phyloP scores from a whole-genome alignment of 805 yeast species.

The Nakazawaea wyomingensis region DNA sequence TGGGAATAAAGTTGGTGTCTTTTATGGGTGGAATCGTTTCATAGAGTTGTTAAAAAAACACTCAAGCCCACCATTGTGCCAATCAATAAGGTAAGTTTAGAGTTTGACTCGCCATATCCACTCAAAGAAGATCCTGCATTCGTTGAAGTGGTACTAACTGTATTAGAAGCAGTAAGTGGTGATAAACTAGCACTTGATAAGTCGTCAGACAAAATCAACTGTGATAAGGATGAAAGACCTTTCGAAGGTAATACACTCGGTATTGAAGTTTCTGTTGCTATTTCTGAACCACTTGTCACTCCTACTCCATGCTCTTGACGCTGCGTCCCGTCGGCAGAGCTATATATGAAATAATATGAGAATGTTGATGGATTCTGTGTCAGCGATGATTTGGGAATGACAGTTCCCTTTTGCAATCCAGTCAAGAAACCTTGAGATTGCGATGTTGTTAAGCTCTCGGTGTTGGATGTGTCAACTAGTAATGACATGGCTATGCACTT shows the following conservation, averaged over 20 bases:
- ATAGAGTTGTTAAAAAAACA: background rate
- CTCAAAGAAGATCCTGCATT: background rate
- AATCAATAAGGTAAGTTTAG: background rate
- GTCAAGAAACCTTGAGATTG: conserved; percentile 4
- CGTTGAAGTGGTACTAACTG: no score
- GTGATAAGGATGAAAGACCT: background rate
- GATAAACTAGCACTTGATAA: background rate
- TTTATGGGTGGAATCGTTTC: background rate
- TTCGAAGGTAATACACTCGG: background rate
- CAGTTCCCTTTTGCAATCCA: conserved; percentile 4
- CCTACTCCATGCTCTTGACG: background rate
- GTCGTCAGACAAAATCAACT: background rate
- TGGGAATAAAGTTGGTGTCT: no score
- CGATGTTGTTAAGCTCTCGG: background rate
- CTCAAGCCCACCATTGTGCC: conserved; percentile 6
- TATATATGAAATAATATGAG: conserved; percentile 3
- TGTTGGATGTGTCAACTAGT: conserved; percentile 1
- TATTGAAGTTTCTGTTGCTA: background rate
- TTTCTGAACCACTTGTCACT: background rate
- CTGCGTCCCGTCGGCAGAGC: background rate
- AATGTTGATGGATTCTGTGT: background rate
- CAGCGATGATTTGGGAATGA: background rate
- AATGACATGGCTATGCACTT: conserved; percentile 1
- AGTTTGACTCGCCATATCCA: background rate
- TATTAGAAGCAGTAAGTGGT: no score